Evolutionary conservation across 129 eudicot genomes (phyloP).

Genomic region (Artemisia tridentata): DNA sequence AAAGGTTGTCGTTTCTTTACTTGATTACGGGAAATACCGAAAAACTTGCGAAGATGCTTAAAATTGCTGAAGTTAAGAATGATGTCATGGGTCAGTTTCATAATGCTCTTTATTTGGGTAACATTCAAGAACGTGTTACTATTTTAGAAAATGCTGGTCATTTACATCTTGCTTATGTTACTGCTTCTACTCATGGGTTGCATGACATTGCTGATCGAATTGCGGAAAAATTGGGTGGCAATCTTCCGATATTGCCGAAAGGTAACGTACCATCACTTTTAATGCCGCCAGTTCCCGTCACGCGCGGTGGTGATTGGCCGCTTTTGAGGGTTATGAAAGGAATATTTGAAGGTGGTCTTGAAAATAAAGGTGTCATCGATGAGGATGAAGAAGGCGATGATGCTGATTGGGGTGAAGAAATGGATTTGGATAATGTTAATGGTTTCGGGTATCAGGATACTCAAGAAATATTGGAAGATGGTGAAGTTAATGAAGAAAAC

Average conservation of each 20-base stretch:
- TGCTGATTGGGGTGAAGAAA: slow-evolving; percentile 60
- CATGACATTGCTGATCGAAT: slow-evolving; percentile 40
- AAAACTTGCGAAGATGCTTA: slow-evolving; percentile 45
- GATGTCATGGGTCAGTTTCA: slow-evolving; percentile 59
- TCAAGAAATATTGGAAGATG: slow-evolving; percentile 21
- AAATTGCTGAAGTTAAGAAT: slow-evolving; percentile 47
- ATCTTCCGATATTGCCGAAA: slow-evolving; percentile 37
- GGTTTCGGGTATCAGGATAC: slow-evolving; percentile 2
- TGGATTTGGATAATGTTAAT: slow-evolving; percentile 36
- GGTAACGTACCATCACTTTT: slow-evolving; percentile 46
- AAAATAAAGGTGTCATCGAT: slow-evolving; percentile 28
- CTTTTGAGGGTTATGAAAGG: slow-evolving; percentile 52
- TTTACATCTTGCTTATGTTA: slow-evolving; percentile 51
- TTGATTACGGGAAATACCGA: slow-evolving; percentile 42
- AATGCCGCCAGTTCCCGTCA: slow-evolving; percentile 48
- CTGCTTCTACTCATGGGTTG: slow-evolving; percentile 45
- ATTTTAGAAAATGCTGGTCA: slow-evolving; percentile 48
- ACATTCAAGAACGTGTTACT: slow-evolving; percentile 40
- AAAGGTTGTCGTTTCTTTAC: slow-evolving; percentile 47
- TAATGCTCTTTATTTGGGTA: slow-evolving; percentile 47
- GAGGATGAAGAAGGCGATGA: slow-evolving; percentile 54
- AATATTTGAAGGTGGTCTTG: slow-evolving; percentile 51
- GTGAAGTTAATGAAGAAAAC: slow-evolving; percentile 36
- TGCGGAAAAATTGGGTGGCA: slow-evolving; percentile 36
- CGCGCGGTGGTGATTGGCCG: slow-evolving; percentile 64